Base-by-base conservation (phyloP, 2,329 filamentous ascomycete species). In the Periconia sp. region DNA sequence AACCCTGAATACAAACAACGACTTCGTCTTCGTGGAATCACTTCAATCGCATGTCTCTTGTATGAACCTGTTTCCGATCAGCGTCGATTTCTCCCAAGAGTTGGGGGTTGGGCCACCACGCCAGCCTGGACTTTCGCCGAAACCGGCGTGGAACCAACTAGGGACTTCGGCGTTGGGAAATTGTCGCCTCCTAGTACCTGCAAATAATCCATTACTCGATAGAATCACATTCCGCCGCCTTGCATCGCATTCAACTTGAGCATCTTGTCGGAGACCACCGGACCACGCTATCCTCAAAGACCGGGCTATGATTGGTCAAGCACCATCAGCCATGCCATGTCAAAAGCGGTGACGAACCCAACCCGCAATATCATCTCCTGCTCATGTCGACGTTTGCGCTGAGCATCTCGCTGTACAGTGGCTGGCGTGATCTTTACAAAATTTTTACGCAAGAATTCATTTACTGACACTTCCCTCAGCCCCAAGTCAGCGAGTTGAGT, bases 151-250 rank as follows among this genome's bases (percentile, higher is more conserved):
- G 15, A 37, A 11, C 33, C 13, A 37, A 37, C 11, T n/a, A 37
- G 5, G 5, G 3, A 37, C 33, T 11, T 37, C 3, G 33, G 15
- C 11, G 13, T n/a, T 37, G 33, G 3, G 11, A 37, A 27, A 27
- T 13, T n/a, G 33, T 37, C 33, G 11, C 33, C 13, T 37, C 11
- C 13, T 37, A 37, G 15, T 14, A 37, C 33, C 13, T 37, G 33
- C 11, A 14, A n/a, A 3, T n/a, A 37, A 14, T 10, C 17, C 20
- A 66, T 72, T 72, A 72, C 68, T 72, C 69, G 65, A 71, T 69
- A 52, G 47, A 60, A 61, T 58, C 43, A 14, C 33, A 37, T 37
- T 11, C 33, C 11, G 54, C 53, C 55, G 54, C 53, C 55, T 47
- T 44, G 57, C 49, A 49, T 49, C 35, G 50, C 20, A 27, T 45